phyloP scores from a whole-genome alignment of 1,139 yeast genomes.

The Zygosaccharomyces pseudobailii region DNA sequence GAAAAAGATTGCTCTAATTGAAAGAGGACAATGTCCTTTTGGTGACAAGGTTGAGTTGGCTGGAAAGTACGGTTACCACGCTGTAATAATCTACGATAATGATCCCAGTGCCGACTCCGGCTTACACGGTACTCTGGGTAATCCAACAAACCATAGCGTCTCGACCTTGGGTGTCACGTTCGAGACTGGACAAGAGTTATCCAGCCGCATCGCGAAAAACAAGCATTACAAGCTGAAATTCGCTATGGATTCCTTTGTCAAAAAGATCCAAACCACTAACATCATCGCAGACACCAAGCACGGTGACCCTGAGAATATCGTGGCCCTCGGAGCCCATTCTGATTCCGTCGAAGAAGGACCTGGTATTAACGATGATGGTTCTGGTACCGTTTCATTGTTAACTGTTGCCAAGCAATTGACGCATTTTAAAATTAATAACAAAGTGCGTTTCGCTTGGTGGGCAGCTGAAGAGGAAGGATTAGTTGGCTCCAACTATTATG shows the following conservation, averaged over 20 bases:
- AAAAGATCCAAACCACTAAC: slow-evolving; percentile 61
- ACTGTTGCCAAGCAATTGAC: slow-evolving; percentile 79
- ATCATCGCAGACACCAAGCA: slow-evolving; percentile 76
- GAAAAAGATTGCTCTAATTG: slow-evolving; percentile 60
- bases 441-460: slow-evolving; percentile 97
- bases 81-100: slow-evolving; percentile 72
- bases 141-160: slow-evolving; percentile 61
- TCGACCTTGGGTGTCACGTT: slow-evolving; percentile 66
- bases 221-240: slow-evolving; percentile 34
- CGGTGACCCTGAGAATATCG: slow-evolving; percentile 84
- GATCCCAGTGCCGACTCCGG: slow-evolving; percentile 47
- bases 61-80: slow-evolving; percentile 72
- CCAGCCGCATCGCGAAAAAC: slow-evolving; percentile 36
- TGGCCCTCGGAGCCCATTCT: slow-evolving; percentile 87
- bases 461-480: slow-evolving; percentile 97
- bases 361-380: slow-evolving; percentile 92
- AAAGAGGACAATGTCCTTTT: slow-evolving; percentile 81
- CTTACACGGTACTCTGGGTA: slow-evolving; percentile 66
- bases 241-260: slow-evolving; percentile 58
- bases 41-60: slow-evolving; percentile 74
- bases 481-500: slow-evolving; percentile 78
- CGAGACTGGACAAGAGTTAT: slow-evolving; percentile 50
- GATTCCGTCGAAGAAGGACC: slow-evolving; percentile 92
- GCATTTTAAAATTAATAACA: slow-evolving; percentile 70
- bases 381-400: slow-evolving; percentile 79